A percentile compares a stretch with the other conserved stretches of the same genome.
Evolutionary conservation across 352 stramenopile species (phyloP).

Genomic region (Phytopythium cucurbitacearum): DNA sequence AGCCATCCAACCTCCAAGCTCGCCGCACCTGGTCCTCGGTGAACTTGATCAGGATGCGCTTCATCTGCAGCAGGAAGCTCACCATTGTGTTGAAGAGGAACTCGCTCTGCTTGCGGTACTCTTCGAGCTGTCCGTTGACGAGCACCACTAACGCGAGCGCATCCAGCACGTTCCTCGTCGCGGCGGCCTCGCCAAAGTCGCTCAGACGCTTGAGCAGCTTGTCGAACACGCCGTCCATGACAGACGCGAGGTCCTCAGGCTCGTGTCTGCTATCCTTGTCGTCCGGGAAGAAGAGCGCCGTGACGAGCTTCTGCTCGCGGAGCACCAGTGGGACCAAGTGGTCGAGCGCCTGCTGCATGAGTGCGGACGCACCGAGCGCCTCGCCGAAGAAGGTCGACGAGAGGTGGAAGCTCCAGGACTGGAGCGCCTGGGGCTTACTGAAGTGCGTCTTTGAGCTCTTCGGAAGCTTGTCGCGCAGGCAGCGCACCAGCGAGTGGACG

Average conservation of each 20-base stretch:
- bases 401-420: constrained; percentile 60
- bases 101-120: constrained; percentile 40
- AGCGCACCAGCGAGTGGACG: constrained; percentile 52
- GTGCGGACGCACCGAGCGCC: constrained; percentile 40
- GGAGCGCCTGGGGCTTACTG: constrained; percentile 47
- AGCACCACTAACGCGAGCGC: constrained; percentile 56
- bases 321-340: constrained; percentile 56
- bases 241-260: constrained; percentile 41
- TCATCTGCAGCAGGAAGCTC: constrained; percentile 77
- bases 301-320: constrained; percentile 40
- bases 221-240: constrained; percentile 71
- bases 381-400: constrained; percentile 55
- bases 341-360: constrained; percentile 68
- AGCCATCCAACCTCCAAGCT: not conserved
- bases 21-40: constrained; percentile 52
- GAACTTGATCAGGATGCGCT: constrained; percentile 75
- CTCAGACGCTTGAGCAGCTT: constrained; percentile 65
- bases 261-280: constrained; percentile 15
- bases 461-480: constrained; percentile 56
- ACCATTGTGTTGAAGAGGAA: constrained; percentile 71
- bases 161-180: constrained; percentile 58
- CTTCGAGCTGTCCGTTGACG: constrained; percentile 36
- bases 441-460: constrained; percentile 44
- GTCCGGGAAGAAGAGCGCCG: constrained; percentile 41
- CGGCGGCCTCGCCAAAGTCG: constrained; percentile 65